A percentile compares a stretch with the other conserved stretches of the same genome.
Evolutionary conservation across 768 basidiomycete genomes (phyloP).

Genomic region (Peribolospora baueri): DNA sequence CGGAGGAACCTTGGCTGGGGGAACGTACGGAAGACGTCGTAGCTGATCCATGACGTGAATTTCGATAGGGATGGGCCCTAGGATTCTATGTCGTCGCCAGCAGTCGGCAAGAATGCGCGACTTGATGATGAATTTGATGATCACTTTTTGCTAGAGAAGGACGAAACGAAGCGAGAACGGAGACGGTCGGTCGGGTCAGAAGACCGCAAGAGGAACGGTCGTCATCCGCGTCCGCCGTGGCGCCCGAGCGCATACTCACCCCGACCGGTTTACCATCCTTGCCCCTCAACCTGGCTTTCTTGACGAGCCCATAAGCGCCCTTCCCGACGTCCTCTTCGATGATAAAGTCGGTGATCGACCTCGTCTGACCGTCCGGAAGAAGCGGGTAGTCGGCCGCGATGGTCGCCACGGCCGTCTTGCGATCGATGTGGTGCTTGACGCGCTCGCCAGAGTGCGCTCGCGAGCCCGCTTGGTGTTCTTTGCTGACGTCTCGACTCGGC

Average conservation of each 20-base stretch:
- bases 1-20: not conserved
- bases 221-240: not conserved
- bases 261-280: constrained; percentile 48
- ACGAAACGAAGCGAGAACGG: constrained; percentile 8
- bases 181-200: constrained; percentile 7
- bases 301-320: constrained; percentile 87
- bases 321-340: constrained; percentile 73
- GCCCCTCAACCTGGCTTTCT: constrained; percentile 56
- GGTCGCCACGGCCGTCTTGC: not conserved
- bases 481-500: too few species aligned
- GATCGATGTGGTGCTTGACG: not conserved
- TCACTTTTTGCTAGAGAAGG: constrained; percentile 43
- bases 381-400: not conserved
- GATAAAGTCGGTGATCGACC: constrained; percentile 50
- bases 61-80: constrained; percentile 95
- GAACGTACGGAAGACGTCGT: constrained; percentile 21
- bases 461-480: too few species aligned
- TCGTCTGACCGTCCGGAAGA: constrained; percentile 14
- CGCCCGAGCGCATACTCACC: constrained; percentile 27
- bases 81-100: constrained; percentile 89
- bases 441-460: too few species aligned
- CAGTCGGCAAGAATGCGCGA: constrained; percentile 95
- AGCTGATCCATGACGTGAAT: constrained; percentile 37
- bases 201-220: constrained; percentile 4
- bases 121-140: constrained; percentile 97